Evolutionary conservation across 2,329 filamentous ascomycete genomes (phyloP).

Genomic region (Triangularia setosa): DNA sequence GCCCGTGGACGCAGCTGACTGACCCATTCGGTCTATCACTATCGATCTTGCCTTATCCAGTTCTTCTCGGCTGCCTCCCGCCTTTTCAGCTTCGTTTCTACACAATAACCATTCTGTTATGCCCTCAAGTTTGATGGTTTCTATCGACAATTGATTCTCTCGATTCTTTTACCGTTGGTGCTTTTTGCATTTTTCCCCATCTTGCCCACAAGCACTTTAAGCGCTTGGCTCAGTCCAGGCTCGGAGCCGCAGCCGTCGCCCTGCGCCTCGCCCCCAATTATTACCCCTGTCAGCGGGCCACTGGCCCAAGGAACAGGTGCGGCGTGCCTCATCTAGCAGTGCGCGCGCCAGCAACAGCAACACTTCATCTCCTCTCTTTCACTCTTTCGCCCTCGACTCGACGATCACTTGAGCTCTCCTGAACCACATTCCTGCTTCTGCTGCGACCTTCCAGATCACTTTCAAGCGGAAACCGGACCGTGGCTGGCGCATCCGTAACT

Average conservation of each 20-base stretch:
- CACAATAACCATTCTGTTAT: neutral
- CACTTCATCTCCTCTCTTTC: neutral
- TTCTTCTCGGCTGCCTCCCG: slow-evolving; percentile 5
- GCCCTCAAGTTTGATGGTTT: neutral
- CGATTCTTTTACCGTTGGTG: neutral
- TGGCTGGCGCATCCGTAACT: neutral
- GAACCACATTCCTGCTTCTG: slow-evolving; percentile 10
- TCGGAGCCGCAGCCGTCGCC: slow-evolving; percentile 22
- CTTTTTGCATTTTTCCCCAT: neutral
- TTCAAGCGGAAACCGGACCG: neutral
- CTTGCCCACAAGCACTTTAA: neutral
- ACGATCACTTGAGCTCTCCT: slow-evolving; percentile 4
- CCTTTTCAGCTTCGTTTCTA: neutral
- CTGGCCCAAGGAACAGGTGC: slow-evolving; percentile 8
- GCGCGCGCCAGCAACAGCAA: slow-evolving; percentile 8
- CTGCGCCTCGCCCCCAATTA: slow-evolving; percentile 24
- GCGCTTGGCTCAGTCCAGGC: slow-evolving; percentile 12
- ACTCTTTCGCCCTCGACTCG: slow-evolving; percentile 1
- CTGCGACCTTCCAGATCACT: slow-evolving; percentile 8
- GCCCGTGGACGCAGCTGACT: slow-evolving; percentile 1
- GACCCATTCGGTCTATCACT: neutral
- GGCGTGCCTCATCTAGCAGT: slow-evolving; percentile 6
- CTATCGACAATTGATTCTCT: neutral
- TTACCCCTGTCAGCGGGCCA: neutral
- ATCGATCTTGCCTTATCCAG: neutral